These are phyloP conservation scores for Fusarium denticulatum DNA, from an alignment of 2,329 filamentous ascomycete species.

Conservation along the genomic window DNA sequence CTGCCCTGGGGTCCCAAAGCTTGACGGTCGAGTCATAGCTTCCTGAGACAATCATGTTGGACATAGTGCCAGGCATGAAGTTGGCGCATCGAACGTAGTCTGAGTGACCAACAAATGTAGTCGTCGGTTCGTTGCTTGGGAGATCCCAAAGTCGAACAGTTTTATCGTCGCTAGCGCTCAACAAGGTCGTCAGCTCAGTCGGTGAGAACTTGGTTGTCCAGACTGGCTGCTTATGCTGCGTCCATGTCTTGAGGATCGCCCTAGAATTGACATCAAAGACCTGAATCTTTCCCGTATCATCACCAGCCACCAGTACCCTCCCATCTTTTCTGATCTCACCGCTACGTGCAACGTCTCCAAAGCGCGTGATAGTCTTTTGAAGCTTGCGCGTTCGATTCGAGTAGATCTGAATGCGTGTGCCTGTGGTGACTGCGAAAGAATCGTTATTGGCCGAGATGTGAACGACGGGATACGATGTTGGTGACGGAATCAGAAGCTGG, in stretches of 20 bases:
- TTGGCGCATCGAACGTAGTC: slow-evolving; percentile 91
- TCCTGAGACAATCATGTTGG: slow-evolving; percentile 85
- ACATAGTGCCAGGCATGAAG: slow-evolving; percentile 80
- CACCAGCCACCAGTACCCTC: slow-evolving; percentile 87
- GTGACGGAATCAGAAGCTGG: slow-evolving; percentile 87
- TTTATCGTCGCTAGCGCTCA: slow-evolving; percentile 91
- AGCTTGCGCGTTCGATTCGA: slow-evolving; percentile 91
- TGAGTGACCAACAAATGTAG: slow-evolving; percentile 84
- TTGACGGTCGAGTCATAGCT: slow-evolving; percentile 95
- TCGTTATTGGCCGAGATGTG: slow-evolving; percentile 84
- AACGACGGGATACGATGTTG: slow-evolving; percentile 88
- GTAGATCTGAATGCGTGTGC: slow-evolving; percentile 92
- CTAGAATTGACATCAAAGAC: slow-evolving; percentile 91
- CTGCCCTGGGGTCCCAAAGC: slow-evolving; percentile 88
- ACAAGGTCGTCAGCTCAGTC: slow-evolving; percentile 82
- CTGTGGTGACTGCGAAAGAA: slow-evolving; percentile 92
- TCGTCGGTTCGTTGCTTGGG: slow-evolving; percentile 78
- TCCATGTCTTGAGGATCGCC: slow-evolving; percentile 95
- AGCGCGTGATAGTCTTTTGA: slow-evolving; percentile 92
- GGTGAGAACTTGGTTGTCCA: slow-evolving; percentile 95
- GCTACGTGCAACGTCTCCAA: slow-evolving; percentile 89
- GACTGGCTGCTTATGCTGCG: slow-evolving; percentile 91
- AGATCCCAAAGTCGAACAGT: slow-evolving; percentile 96
- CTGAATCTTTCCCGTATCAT: slow-evolving; percentile 91
- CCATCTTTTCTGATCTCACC: slow-evolving; percentile 91